phyloP scores from a whole-genome alignment of 2,329 filamentous ascomycete genomes.

The Coniochaeta pulveracea region DNA sequence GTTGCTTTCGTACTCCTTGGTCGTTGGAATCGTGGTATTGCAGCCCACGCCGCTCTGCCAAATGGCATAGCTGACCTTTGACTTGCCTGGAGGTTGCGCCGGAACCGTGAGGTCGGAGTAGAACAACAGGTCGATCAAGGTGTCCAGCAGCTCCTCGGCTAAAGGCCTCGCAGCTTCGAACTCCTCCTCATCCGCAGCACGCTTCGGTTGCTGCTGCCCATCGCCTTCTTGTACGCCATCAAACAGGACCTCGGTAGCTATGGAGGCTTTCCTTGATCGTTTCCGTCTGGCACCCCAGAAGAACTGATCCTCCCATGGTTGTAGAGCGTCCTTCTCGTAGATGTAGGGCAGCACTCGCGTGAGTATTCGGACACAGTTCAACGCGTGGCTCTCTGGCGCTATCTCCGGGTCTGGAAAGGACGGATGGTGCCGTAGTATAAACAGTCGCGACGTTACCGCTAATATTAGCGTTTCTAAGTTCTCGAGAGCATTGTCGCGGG shows the following conservation, averaged over 20 bases:
- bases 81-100: slow-evolving; percentile 54
- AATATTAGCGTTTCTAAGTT: slow-evolving; percentile 86
- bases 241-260: slow-evolving; percentile 70
- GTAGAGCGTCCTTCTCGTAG: slow-evolving; percentile 77
- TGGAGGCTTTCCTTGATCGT: slow-evolving; percentile 53
- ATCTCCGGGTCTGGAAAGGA: slow-evolving; percentile 82
- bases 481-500: slow-evolving; percentile 70
- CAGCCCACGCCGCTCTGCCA: slow-evolving; percentile 98
- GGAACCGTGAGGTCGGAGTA: slow-evolving; percentile 84
- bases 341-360: slow-evolving; percentile 84
- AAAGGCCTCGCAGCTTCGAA: slow-evolving; percentile 78
- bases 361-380: slow-evolving; percentile 89
- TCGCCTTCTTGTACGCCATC: slow-evolving; percentile 56
- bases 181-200: slow-evolving; percentile 40
- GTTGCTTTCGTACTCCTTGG: slow-evolving; percentile 87
- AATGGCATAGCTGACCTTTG: slow-evolving; percentile 83
- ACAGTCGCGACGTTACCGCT: slow-evolving; percentile 72
- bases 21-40: slow-evolving; percentile 78
- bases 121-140: slow-evolving; percentile 80
- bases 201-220: slow-evolving; percentile 35
- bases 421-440: slow-evolving; percentile 73
- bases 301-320: slow-evolving; percentile 82
- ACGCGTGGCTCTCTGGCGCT: slow-evolving; percentile 74
- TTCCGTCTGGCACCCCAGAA: slow-evolving; percentile 76
- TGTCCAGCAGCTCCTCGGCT: slow-evolving; percentile 87